Evolutionary conservation across 106 monocot species (phyloP).

Genomic region (Phalaenopsis equestris): DNA sequence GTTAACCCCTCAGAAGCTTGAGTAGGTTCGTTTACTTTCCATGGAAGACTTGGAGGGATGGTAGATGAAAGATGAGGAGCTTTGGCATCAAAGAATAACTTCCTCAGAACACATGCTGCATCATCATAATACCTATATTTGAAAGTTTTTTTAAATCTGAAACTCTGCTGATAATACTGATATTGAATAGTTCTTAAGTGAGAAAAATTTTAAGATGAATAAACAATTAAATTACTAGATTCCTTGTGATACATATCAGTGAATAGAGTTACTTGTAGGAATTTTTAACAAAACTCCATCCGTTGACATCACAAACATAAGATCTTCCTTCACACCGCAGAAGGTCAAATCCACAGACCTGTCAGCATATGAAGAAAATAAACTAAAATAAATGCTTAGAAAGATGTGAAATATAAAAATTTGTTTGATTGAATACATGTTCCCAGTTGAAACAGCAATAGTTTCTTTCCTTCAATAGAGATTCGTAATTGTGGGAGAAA

Average conservation of each 20-base stretch:
- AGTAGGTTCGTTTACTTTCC: constrained; percentile 81
- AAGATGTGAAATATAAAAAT: background rate
- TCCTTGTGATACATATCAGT: constrained; percentile 3
- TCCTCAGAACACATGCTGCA: constrained; percentile 88
- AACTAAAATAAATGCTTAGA: background rate
- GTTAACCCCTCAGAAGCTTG: constrained; percentile 72
- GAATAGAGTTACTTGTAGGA: constrained; percentile 77
- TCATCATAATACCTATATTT: constrained; percentile 92
- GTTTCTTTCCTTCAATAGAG: constrained; percentile 1
- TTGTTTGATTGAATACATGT: background rate
- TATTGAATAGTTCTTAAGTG: background rate
- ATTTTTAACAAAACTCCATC: constrained; percentile 99
- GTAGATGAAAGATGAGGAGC: constrained; percentile 97
- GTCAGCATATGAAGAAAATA: constrained; percentile 4
- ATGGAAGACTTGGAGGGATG: constrained; percentile 87
- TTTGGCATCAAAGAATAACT: constrained; percentile 98
- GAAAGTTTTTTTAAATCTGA: constrained; percentile 5
- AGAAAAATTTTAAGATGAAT: background rate
- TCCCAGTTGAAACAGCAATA: background rate
- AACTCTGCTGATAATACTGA: background rate
- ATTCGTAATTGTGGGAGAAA: background rate
- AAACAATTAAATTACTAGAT: background rate
- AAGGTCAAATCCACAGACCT: constrained; percentile 99
- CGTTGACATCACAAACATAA: constrained; percentile 99
- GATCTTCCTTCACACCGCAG: constrained; percentile 90